A percentile compares a stretch with the other conserved stretches of the same genome.
These are phyloP conservation scores for Panicum hallii DNA, from an alignment of 202 grass and related monocot genomes.

Conservation along the genomic window DNA sequence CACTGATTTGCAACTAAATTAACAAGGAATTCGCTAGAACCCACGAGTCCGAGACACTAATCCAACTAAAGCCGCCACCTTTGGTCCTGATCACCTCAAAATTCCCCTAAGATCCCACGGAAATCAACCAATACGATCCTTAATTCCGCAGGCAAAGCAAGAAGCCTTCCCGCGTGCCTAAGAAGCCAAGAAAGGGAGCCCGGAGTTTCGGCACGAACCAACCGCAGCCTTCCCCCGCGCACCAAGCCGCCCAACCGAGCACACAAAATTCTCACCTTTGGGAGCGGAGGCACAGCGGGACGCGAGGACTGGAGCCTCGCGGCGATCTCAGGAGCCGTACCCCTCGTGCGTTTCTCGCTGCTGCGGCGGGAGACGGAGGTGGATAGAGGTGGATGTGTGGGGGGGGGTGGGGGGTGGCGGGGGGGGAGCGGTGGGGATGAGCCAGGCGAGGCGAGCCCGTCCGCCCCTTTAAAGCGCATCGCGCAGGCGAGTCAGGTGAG, in stretches of 20 bases:
- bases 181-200: neutral
- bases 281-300: neutral
- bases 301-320: neutral
- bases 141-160: neutral
- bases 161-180: neutral
- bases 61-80: slow-evolving; percentile 31
- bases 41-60: neutral
- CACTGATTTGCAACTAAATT: neutral
- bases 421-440: too few relatives aligned
- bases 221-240: neutral
- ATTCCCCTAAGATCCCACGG: neutral
- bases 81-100: slow-evolving; percentile 45
- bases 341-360: neutral
- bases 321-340: slow-evolving; percentile 9
- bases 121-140: neutral
- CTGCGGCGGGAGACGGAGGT: neutral
- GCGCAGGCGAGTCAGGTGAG: neutral
- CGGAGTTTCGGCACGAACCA: neutral
- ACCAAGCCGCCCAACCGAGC: slow-evolving; percentile 6
- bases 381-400: neutral
- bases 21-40: slow-evolving; percentile 22
- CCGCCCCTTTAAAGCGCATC: slow-evolving; percentile 58
- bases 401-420: too few relatives aligned
- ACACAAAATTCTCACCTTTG: slow-evolving; percentile 46
- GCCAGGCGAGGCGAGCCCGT: neutral